Evolutionary conservation across 2,329 filamentous ascomycete genomes (phyloP), one percentile per base, ranked within the genome.

Genomic region (Colletotrichum aenigma): DNA sequence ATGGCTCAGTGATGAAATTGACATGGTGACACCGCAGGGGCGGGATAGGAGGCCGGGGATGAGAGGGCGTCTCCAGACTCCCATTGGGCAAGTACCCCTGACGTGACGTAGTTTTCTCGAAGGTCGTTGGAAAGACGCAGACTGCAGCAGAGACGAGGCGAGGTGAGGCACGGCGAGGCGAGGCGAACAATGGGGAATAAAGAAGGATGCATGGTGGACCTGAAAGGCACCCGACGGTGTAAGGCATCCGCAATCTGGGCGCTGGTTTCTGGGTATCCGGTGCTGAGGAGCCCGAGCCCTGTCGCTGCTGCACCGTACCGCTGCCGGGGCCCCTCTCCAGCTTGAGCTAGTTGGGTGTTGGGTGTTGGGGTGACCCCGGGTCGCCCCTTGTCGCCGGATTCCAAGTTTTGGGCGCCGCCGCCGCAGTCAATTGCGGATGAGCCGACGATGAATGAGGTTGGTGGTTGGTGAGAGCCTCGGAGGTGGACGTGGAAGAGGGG

Each of bases 41-140:
- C 58, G 64, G 70, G 52, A 69, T 58, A 58, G 43, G 26, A 21
- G 56, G 26, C 34, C 28, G 56, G 56, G 56, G 56, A 32, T 30
- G 28, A 43, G 70, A 65, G 15, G 56, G 18, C 58, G 60, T 34
- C 26, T 16, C 65, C 65, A 48, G 70, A 48, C 34, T 32, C 64
- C 66, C 21, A 69, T 73, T 75, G 73, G 73, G 58, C 65, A 21
- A 24, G 18, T 18, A 18, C 28, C 56, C 43, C 56, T 65, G 28
- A 18, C 18, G 73, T 75, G 73, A 75, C 73, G 73, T 75, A 65
- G 64, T 66, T 56, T 75, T 75, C 70, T 75, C 43, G 70, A 75
- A 75, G 64, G 70, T 58, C 34, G 64, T 73, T 75, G 38, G 73
- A 73, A 73, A 36, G 67, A 30, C 36, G 62, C 21, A 58, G 55